Evolutionary conservation across 2,329 filamentous ascomycete genomes (phyloP).

Genomic region (Cryphonectria radicalis): DNA sequence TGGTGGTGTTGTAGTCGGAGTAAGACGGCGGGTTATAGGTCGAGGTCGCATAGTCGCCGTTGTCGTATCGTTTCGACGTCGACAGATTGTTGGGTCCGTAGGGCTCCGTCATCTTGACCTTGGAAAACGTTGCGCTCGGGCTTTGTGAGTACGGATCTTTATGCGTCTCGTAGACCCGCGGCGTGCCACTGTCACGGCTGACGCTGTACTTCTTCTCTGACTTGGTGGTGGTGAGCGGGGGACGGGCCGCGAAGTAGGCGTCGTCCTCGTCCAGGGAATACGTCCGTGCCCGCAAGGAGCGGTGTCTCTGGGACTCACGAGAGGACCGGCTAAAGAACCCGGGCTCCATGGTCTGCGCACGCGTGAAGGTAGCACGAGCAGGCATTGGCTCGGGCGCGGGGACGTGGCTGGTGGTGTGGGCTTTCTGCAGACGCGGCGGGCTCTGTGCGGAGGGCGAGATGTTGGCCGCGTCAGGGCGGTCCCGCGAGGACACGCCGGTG

Average conservation of each 20-base stretch:
- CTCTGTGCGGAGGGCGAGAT: slow-evolving; percentile 30
- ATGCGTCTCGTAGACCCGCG: slow-evolving; percentile 14
- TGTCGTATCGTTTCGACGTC: slow-evolving; percentile 31
- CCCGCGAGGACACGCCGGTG: slow-evolving; percentile 7
- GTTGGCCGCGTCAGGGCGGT: slow-evolving; percentile 27
- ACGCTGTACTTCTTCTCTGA: slow-evolving; percentile 19
- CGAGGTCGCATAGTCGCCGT: slow-evolving; percentile 31
- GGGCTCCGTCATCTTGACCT: slow-evolving; percentile 29
- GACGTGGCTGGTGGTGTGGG: slow-evolving; percentile 32
- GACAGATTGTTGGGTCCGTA: slow-evolving; percentile 30
- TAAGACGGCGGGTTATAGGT: slow-evolving; percentile 19
- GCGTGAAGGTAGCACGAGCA: slow-evolving; percentile 26
- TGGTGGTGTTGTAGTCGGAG: slow-evolving; percentile 2
- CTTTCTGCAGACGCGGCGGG: slow-evolving; percentile 35
- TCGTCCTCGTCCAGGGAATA: slow-evolving; percentile 29
- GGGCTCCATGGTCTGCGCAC: slow-evolving; percentile 33
- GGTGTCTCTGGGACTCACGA: slow-evolving; percentile 18
- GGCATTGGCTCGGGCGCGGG: slow-evolving; percentile 18
- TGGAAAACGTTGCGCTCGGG: slow-evolving; percentile 22
- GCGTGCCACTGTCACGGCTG: slow-evolving; percentile 16
- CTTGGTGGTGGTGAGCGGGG: not conserved
- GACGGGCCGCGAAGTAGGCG: slow-evolving; percentile 18
- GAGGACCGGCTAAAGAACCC: slow-evolving; percentile 15
- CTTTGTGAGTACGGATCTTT: slow-evolving; percentile 17
- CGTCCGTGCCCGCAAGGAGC: slow-evolving; percentile 26